phyloP scores from a whole-genome alignment of 352 stramenopile species.

The Pythium periplocum region DNA sequence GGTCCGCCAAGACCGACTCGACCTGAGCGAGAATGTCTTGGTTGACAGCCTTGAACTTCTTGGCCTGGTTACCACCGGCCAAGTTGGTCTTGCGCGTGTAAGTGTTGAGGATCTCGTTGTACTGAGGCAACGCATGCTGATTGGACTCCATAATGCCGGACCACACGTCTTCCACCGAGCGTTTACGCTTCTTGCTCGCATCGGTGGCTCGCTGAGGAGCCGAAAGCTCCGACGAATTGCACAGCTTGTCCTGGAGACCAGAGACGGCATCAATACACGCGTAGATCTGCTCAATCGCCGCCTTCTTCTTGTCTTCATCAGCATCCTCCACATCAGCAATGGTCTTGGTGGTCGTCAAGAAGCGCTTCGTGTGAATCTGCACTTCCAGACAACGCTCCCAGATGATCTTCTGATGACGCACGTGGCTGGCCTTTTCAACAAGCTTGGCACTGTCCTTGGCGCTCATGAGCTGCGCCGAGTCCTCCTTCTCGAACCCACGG shows the following conservation, averaged over 20 bases:
- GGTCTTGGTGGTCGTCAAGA: constrained; percentile 51
- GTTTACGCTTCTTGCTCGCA: constrained; percentile 60
- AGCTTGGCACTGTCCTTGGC: constrained; percentile 73
- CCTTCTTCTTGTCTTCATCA: constrained; percentile 27
- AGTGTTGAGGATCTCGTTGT: constrained; percentile 80
- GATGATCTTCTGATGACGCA: constrained; percentile 79
- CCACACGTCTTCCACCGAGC: constrained; percentile 55
- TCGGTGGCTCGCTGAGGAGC: constrained; percentile 5
- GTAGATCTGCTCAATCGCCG: constrained; percentile 44
- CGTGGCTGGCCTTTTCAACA: constrained; percentile 70
- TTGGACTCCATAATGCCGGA: constrained; percentile 34
- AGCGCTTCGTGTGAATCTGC: constrained; percentile 82
- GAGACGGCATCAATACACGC: constrained; percentile 58
- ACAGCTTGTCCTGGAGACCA: constrained; percentile 57
- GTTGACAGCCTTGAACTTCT: constrained; percentile 88
- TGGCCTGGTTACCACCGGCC: constrained; percentile 50
- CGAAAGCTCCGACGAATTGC: constrained; percentile 54
- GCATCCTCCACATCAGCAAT: constrained; percentile 10
- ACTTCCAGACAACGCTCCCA: constrained; percentile 82
- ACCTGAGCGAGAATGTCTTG: constrained; percentile 83
- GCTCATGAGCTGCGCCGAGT: constrained; percentile 69
- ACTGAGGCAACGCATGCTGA: constrained; percentile 52
- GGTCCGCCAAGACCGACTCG: constrained; percentile 76
- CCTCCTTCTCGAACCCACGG: constrained; percentile 68
- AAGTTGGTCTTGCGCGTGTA: constrained; percentile 73